phyloP scores from a whole-genome alignment of 2,329 filamentous ascomycete species.

The Clarireedia monteithiana region DNA sequence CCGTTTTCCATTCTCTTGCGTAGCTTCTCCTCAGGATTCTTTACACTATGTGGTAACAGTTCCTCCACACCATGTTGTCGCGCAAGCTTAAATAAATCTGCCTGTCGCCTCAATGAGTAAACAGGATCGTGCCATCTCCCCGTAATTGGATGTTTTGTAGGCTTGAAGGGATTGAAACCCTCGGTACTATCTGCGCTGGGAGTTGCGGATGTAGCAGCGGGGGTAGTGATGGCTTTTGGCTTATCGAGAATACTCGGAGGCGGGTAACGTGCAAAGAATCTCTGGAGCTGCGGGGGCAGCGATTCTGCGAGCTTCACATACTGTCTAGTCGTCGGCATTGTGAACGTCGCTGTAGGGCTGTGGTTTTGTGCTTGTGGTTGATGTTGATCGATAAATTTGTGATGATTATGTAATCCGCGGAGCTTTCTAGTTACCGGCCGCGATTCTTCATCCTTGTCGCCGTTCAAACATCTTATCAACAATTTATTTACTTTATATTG shows the following conservation, averaged over 20 bases:
- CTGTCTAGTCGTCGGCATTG: conserved; percentile 17
- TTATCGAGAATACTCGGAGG: conserved; percentile 52
- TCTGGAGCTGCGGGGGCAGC: conserved; percentile 69
- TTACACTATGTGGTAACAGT: conserved; percentile 67
- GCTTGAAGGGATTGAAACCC: conserved; percentile 60
- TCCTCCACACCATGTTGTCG: conserved; percentile 71
- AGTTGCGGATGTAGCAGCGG: conserved; percentile 25
- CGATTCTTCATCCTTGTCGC: conserved; percentile 6
- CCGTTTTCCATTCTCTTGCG: conserved; percentile 70
- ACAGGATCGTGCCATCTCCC: conserved; percentile 77
- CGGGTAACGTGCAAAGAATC: conserved; percentile 87
- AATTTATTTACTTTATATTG: background rate
- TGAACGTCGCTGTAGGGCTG: conserved; percentile 7
- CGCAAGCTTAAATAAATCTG: conserved; percentile 83
- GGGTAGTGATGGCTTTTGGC: conserved; percentile 18
- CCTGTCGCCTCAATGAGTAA: conserved; percentile 80
- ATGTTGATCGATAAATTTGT: conserved; percentile 4
- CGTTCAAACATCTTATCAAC: background rate
- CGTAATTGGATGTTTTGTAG: conserved; percentile 69
- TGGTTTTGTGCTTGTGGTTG: conserved; percentile 6
- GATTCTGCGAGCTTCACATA: conserved; percentile 53
- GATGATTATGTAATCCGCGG: background rate
- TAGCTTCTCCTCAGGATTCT: conserved; percentile 66
- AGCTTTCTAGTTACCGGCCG: conserved; percentile 2
- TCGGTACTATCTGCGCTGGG: conserved; percentile 35